phyloP scores from a whole-genome alignment of 805 yeast genomes.

The Saccharomycopsis sp. region DNA sequence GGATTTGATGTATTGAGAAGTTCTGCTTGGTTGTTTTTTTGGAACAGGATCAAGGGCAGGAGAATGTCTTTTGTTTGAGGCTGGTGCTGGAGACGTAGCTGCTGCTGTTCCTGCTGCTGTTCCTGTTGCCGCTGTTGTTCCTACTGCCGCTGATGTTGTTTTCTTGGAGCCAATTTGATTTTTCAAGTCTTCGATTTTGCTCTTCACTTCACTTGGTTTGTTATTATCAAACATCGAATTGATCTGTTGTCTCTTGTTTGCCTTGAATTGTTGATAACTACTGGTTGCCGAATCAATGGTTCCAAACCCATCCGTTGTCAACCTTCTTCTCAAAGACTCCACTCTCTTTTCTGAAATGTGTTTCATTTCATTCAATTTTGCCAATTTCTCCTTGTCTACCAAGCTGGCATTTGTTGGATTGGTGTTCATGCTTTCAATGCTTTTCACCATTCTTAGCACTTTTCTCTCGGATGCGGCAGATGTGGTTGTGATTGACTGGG shows the following conservation, averaged over 20 bases:
- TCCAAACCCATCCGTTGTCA: constrained; percentile 12
- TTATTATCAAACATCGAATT: no score
- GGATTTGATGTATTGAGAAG: constrained; percentile 7
- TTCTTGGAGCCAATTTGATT: constrained; percentile 5
- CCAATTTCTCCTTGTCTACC: constrained; percentile 19
- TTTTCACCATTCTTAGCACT: constrained; percentile 16
- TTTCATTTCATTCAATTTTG: constrained; percentile 11
- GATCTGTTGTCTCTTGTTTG: no score
- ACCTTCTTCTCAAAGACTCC: constrained; percentile 9
- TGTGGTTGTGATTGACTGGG: no score
- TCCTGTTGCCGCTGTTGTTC: no score
- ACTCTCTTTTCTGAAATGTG: constrained; percentile 10
- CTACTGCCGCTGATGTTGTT: no score
- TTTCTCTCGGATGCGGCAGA: constrained; percentile 1
- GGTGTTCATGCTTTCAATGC: constrained; percentile 19
- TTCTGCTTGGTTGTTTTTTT: constrained; percentile 9
- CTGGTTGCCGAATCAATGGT: constrained; percentile 4
- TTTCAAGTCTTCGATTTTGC: constrained; percentile 9
- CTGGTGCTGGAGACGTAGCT: constrained; percentile 3
- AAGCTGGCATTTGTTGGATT: constrained; percentile 4
- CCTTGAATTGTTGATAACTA: constrained; percentile 6
- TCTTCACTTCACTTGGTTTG: constrained; percentile 2
- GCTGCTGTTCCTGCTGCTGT: constrained; percentile 1
- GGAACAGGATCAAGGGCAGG: constrained; percentile 2
- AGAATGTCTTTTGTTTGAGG: no score